Evolutionary conservation across 225 moss, liverwort and hornwort genomes (phyloP), one percentile per base, ranked within the genome.

Genomic region (Straminergon stramineum): DNA sequence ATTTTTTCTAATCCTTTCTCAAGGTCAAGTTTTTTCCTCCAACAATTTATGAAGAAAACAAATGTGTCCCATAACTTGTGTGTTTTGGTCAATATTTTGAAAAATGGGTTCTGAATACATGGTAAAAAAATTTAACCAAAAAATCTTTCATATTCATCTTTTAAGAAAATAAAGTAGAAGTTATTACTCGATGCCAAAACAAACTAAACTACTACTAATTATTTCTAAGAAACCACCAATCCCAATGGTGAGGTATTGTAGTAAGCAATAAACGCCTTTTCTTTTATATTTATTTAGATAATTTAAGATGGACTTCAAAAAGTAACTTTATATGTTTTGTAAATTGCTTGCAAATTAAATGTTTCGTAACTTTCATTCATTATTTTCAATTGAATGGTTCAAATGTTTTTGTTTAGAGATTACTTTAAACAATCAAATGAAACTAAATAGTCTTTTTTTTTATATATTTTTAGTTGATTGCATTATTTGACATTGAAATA

Each of bases 391-490:
- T 19, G 7, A 75, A 75, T 32, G 4, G 17, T 7, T 51, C 7
- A 75, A 75, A 75, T 20, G 12, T 12, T 45, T 48, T 32, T 7
- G 2, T 18, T 7, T 19, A 32, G 11, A 12, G 19, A 75, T 31
- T 1, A 31, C 5, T 31, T 17, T 11, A 51, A 31, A 19, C 3
- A 48, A 75, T 11, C 4, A 18, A 31, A 75, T 11, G 12, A 7
- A 51, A 11, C 18, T 6, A 7, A 48, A 18, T 11, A 31, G 7
- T 27, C 2, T 19, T 11, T 12, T 18, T 51, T 31, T 48, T 4
- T 51, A 1, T 12, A 32, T 12, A 32, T 32, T 19, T 22, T 51
- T 32, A 51, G 32, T 0, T 20, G 0, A 31, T 0, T 1, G 0
- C 11, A n/a, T n/a, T n/a, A n/a, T 31, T 31, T 31, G 19, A 31